These are phyloP conservation scores for Xylaria nigripes DNA, from an alignment of 495 filamentous ascomycete species.

Conservation along the genomic window DNA sequence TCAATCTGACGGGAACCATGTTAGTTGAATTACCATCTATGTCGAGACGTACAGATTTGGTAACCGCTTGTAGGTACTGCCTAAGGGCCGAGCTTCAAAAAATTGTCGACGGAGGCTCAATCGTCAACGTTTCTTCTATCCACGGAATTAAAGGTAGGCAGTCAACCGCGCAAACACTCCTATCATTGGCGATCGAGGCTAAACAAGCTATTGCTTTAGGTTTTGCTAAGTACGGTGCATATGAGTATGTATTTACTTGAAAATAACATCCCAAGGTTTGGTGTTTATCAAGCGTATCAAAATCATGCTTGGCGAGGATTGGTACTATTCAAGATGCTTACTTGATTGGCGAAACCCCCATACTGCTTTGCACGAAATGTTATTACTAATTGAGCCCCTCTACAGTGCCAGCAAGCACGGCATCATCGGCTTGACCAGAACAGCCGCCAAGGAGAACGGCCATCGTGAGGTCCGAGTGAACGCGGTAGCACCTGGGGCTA, in stretches of 20 bases:
- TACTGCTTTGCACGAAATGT: not conserved
- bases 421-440: constrained; percentile 50
- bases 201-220: constrained; percentile 19
- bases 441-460: constrained; percentile 51
- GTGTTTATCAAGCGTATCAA: not conserved
- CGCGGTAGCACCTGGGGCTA: constrained; percentile 47
- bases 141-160: constrained; percentile 48
- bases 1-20: constrained; percentile 52
- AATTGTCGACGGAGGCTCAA: constrained; percentile 38
- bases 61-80: constrained; percentile 26
- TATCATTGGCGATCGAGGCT: constrained; percentile 3
- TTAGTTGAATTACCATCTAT: constrained; percentile 17
- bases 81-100: constrained; percentile 45
- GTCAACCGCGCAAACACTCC: not conserved
- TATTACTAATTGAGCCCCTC: not conserved
- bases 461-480: constrained; percentile 49
- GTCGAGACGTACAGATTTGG: not conserved
- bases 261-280: not conserved
- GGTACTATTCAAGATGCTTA: not conserved
- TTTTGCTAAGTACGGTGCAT: constrained; percentile 40
- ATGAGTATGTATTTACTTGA: constrained; percentile 25
- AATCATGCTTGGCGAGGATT: not conserved
- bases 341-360: not conserved
- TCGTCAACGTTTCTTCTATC: constrained; percentile 53
- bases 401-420: constrained; percentile 44